Conservation (phyloP, 192 early-diverging fungal species). For the Linnemannia hyalina region DNA sequence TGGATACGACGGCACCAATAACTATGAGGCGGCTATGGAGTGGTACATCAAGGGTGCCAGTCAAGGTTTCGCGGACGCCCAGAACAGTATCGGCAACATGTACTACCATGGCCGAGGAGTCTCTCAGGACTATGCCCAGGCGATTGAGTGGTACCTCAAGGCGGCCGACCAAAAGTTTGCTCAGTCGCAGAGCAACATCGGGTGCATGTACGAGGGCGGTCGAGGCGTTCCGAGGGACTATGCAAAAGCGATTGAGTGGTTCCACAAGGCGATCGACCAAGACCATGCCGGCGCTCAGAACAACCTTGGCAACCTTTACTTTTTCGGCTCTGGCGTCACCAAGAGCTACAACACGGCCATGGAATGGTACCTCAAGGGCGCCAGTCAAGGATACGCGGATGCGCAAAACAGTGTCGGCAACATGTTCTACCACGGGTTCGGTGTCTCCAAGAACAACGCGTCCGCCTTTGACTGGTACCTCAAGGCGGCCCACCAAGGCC, state of each 20-base stretch:
- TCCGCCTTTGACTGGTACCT: slow-evolving; percentile 66
- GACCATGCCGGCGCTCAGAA: slow-evolving; percentile 7
- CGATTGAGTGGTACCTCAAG: neutral
- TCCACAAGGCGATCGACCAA: neutral
- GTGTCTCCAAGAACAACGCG: slow-evolving; percentile 26
- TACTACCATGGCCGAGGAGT: neutral
- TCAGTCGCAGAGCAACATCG: slow-evolving; percentile 47
- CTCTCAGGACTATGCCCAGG: neutral
- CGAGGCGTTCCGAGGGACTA: neutral
- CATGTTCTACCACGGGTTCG: slow-evolving; percentile 76
- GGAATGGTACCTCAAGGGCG: slow-evolving; percentile 68
- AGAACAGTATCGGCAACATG: neutral
- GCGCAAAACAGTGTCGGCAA: slow-evolving; percentile 83
- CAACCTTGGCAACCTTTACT: slow-evolving; percentile 2
- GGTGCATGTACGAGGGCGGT: slow-evolving; percentile 64
- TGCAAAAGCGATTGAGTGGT: neutral
- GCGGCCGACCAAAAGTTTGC: neutral
- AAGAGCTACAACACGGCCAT: slow-evolving; percentile 43
- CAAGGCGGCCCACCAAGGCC: slow-evolving; percentile 61
- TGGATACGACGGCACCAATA: neutral
- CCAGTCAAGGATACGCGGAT: slow-evolving; percentile 71
- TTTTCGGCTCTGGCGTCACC: slow-evolving; percentile 60
- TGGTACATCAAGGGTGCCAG: neutral
- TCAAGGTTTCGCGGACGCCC: neutral
- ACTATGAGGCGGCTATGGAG: neutral